Base-by-base conservation (phyloP, 164 flowering plant genomes). In the Tetrastigma voinierianum region DNA sequence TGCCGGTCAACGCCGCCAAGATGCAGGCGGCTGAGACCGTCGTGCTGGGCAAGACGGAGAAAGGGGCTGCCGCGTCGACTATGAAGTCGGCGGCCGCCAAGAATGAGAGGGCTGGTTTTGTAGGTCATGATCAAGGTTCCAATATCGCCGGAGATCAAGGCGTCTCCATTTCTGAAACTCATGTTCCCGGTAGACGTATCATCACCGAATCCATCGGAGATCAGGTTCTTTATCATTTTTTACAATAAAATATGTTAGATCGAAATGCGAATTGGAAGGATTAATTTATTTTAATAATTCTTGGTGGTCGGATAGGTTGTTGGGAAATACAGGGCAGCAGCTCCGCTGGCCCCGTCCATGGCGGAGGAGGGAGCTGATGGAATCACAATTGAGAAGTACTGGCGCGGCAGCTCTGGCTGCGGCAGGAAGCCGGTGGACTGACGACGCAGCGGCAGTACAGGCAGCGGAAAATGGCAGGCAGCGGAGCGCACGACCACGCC, bases 331-430 rank as follows among this genome's bases (percentile, higher is more conserved):
- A 66, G 57, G 46, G 73, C 71, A 16, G 18, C 25, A 25, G 49
- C 21, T 59, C 57, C 73, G 9, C 8, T 64, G 11, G 24, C 61
- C 19, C 43, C 63, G 5, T 15, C 54, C 11, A 13, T 44, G 40
- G 7, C 40, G 40, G 24, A 43, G 16, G 49, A 25, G 0, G 20
- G 47, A 1, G 63, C 46, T 4, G 76, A 72, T 1, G 60, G 59
- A 1, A 79, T 90, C 64, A 90, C 92, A 18, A 87, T 84, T 92
- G 92, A 1, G 88, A 87, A 70, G 90, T 90, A 7, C 78, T 87
- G n/a, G 89, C 69, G 92, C 89, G 1, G 63, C 88, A 0, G 87
- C 79, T 8, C n/a, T 87, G 13, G 72, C 88, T 0, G 88, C 84
- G 90, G 90, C 12, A 52, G 79, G 48, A 83, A 80, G 77, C 79